phyloP scores from a whole-genome alignment of 1,284 basidiomycete species.

The Tilletiaria anomala region DNA sequence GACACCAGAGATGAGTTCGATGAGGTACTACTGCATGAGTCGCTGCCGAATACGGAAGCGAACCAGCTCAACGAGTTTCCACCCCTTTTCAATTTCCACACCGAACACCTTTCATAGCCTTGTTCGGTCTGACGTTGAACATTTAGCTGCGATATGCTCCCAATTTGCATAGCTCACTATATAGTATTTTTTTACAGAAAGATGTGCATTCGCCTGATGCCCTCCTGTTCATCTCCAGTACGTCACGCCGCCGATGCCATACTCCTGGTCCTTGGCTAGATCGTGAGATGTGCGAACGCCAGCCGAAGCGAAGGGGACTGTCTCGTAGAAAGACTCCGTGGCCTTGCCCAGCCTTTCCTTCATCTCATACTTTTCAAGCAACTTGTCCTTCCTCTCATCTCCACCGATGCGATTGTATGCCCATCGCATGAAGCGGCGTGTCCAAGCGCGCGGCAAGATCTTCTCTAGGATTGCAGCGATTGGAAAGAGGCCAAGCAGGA shows the following conservation, averaged over 20 bases:
- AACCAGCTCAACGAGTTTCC: too few species aligned
- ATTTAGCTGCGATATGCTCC: too few species aligned
- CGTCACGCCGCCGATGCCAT: constrained; percentile 10
- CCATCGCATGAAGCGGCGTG: constrained; percentile 12
- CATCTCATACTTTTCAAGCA: constrained; percentile 9
- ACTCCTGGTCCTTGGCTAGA: constrained; percentile 11
- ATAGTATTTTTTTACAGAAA: too few species aligned
- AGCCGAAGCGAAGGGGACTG: constrained; percentile 21
- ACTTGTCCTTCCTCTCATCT: constrained; percentile 11
- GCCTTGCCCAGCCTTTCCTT: constrained; percentile 2
- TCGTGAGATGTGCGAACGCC: constrained; percentile 24
- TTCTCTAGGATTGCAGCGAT: constrained; percentile 20
- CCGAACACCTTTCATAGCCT: too few species aligned
- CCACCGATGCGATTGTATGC: constrained; percentile 17
- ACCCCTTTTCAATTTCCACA: too few species aligned
- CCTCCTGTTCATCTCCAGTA: too few species aligned
- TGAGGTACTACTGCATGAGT: too few species aligned
- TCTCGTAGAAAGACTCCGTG: constrained; percentile 6
- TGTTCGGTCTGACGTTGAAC: too few species aligned
- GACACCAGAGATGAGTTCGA: too few species aligned
- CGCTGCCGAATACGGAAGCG: too few species aligned
- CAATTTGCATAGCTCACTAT: too few species aligned
- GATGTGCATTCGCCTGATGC: too few species aligned
- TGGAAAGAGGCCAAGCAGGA: constrained; percentile 22
- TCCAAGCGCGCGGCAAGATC: constrained; percentile 14